Percentiles rank a stretch among this genome's conserved stretches.
These are phyloP conservation scores for Taphrina betulina DNA, from an alignment of 1,139 yeast species.

Conservation along the genomic window DNA sequence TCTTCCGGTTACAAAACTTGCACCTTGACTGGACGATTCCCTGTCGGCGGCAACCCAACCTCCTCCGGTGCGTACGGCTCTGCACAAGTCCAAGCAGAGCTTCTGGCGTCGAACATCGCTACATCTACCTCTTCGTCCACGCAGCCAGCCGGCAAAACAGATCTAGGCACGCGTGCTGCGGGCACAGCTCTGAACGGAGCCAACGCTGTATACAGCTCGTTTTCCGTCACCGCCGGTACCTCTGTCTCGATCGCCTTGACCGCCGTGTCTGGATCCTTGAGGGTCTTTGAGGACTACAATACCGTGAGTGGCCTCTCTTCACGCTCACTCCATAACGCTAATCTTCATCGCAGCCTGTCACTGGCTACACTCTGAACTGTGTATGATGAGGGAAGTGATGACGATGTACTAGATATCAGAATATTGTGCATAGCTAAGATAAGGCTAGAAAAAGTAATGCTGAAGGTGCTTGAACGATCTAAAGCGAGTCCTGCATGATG, in stretches of 20 bases:
- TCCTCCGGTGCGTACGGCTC: slow-evolving; percentile 17
- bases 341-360: too few relatives aligned
- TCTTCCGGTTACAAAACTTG: slow-evolving; percentile 14
- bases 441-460: too few relatives aligned
- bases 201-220: slow-evolving; percentile 11
- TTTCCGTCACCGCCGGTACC: slow-evolving; percentile 9
- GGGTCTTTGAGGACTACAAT: slow-evolving; percentile 6
- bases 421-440: too few relatives aligned
- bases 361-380: slow-evolving; percentile 18
- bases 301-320: too few relatives aligned
- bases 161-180: slow-evolving; percentile 13
- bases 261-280: slow-evolving; percentile 7
- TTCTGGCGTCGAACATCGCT: slow-evolving; percentile 8
- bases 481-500: too few relatives aligned
- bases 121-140: slow-evolving; percentile 2
- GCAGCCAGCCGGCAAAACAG: slow-evolving; percentile 18
- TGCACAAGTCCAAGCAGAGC: slow-evolving; percentile 9
- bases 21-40: slow-evolving; percentile 10
- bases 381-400: too few relatives aligned
- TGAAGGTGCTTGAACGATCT: too few relatives aligned
- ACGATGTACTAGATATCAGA: too few relatives aligned
- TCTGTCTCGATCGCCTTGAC: slow-evolving; percentile 17
- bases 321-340: too few relatives aligned
- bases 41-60: slow-evolving; percentile 4
- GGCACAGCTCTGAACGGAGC: slow-evolving; percentile 12